Percentiles rank a stretch among this genome's conserved stretches.
Conservation (phyloP, 164 flowering plant species). For the Stephania japonica region DNA sequence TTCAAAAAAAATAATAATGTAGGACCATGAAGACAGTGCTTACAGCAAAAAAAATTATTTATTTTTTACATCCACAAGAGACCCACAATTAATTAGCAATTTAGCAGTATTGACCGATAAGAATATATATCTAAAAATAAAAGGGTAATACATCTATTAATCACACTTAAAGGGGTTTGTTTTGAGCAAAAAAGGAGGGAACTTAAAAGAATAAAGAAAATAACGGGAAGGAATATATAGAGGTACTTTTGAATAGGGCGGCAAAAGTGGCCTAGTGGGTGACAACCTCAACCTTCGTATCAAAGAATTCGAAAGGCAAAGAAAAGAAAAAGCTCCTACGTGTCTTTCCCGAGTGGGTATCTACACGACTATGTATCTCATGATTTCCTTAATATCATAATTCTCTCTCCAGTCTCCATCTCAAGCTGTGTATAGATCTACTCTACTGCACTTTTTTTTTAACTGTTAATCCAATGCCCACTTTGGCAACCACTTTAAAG, state of each 20-base stretch:
- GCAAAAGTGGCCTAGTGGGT: conserved; percentile 1
- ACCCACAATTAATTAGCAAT: no score
- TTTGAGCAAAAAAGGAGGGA: background rate
- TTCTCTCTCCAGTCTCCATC: background rate
- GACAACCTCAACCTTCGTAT: conserved; percentile 1
- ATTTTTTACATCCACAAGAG: no score
- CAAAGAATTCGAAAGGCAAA: background rate
- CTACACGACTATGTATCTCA: background rate
- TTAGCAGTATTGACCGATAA: no score
- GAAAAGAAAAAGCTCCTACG: conserved; percentile 1
- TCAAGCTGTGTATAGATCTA: background rate
- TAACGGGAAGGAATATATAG: background rate
- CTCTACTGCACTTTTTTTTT: no score
- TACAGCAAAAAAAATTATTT: no score
- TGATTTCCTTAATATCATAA: background rate
- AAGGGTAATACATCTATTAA: no score
- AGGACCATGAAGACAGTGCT: no score
- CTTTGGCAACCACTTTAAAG: background rate
- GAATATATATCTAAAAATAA: no score
- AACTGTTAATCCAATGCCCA: background rate
- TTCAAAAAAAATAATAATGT: no score
- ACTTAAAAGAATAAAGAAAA: background rate
- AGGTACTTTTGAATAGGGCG: background rate
- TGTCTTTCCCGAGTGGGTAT: background rate
- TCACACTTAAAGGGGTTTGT: background rate